Evolutionary conservation across 306 rosid species (phyloP), one percentile per base, ranked within the genome.

Genomic region (Corylus heterophylla): DNA sequence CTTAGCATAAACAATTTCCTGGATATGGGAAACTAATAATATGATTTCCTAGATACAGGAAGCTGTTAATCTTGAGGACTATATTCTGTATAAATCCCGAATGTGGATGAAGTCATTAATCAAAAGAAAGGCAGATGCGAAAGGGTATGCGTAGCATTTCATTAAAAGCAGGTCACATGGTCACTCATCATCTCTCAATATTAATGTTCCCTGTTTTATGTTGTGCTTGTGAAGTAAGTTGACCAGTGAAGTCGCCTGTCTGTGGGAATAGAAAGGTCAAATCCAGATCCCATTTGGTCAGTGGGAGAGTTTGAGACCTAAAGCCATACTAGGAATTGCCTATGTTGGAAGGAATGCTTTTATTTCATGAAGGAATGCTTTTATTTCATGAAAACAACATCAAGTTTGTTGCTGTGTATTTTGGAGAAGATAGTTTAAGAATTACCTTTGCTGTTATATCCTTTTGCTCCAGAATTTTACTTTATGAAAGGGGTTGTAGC

Each of bases 151-250:
- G 3, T 49, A 49, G 52, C 13, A 49, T 11, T 11, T 49, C 52
- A 49, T 49, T 49, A 42, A 42, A 42, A 42, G 45, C 45, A 42
- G 52, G 14, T 49, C 14, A 12, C 14, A 49, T 49, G 52, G 52
- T 58, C 12, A 22, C 35, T 58, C 35, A 22, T 22, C 12, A 10
- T 39, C 49, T 39, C 18, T 39, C 49, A 39, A 31, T 31, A 29
- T 63, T 63, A 63, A 63, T 6, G 12, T 39, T 12, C 13, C 20
- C 48, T 72, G 52, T 16, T 71, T 39, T 83, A 55, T 75, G 14
- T 72, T 54, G 20, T 75, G 4, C 12, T 71, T 20, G 20, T 64
- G 50, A 79, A 71, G 44, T 49, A 71, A 55, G 48, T 71, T 16
- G 25, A 54, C 20, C 25, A 18, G 63, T 55, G 29, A 44, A 27